Base-by-base conservation (phyloP, 1,284 basidiomycete species). In the Ceratobasidium sp. region DNA sequence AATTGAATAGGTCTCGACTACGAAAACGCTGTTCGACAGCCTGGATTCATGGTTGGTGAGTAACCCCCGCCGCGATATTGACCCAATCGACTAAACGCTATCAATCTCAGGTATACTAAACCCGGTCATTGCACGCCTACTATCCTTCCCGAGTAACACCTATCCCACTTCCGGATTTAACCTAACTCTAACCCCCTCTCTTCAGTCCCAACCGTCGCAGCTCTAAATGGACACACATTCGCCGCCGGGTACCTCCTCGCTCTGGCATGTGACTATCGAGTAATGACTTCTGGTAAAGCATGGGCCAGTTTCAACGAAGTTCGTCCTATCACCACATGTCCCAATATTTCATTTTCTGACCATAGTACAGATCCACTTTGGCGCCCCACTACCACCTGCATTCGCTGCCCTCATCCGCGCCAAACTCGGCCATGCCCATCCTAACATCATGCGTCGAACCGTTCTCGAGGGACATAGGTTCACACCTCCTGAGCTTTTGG, bases 221-320 rank as follows among this genome's bases (percentile, higher is more conserved):
- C 93, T n/a, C 88, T 97, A 77, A 97, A 96, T 78, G 96, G 96
- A 0, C 96, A 97, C 78, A 91, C 90, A 72, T 97, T 94, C 79
- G 96, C 96, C 1, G 96, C 86, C 12, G 96, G 89, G 18, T 89
- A 94, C 79, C 88, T 94, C 77, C 83, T 97, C 26, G 87, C 92
- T 0, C 82, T 96, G 62, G 86, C 86, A 3, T 97, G 94, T 79
- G 96, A 98, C 80, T 97, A 94, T 81, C 88, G 96, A 39, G 85
- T 97, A 72, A 96, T 97, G 90, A 91, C 87, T 26, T 91, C 93
- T 75, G 91, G 89, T 21, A 90, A 85, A 76, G 89, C 87, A 78
- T 88, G 89, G 58, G 87, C 89, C 75, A 91, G 92, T 10, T 96
- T 97, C 95, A 97, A 97, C 79, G 96, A 98, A 83, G 92, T 93